A percentile compares a stretch with the other conserved stretches of the same genome.
Conservation (phyloP, 106 monocot species). For the Xerophyta viscosa region DNA sequence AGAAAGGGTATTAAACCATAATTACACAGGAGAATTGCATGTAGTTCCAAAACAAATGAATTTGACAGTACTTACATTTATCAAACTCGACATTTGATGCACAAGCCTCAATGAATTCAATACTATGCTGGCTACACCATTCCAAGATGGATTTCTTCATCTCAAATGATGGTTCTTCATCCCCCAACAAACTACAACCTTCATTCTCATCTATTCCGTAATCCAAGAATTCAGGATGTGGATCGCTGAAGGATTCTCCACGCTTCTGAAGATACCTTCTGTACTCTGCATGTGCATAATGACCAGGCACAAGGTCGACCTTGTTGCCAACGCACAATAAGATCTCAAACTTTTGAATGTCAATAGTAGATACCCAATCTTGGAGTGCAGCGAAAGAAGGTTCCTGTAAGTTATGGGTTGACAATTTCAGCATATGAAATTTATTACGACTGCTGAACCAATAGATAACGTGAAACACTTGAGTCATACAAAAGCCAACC, state of each 20-base stretch:
- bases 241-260: constrained; percentile 47
- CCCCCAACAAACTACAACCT: constrained; percentile 61
- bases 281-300: constrained; percentile 79
- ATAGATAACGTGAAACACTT: no score
- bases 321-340: constrained; percentile 95
- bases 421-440: no score
- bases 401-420: constrained; percentile 30
- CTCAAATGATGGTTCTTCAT: constrained; percentile 52
- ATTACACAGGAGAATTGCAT: no score
- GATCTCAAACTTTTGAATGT: constrained; percentile 69
- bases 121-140: constrained; percentile 80
- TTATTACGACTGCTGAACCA: no score
- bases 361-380: constrained; percentile 48
- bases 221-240: constrained; percentile 56
- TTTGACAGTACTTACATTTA: constrained; percentile 53
- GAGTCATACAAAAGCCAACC: neutral
- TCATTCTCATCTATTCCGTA: constrained; percentile 80
- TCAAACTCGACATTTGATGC: constrained; percentile 88
- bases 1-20: no score
- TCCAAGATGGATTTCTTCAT: constrained; percentile 49
- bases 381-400: constrained; percentile 65
- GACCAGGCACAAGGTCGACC: constrained; percentile 84
- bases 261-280: constrained; percentile 57
- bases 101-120: constrained; percentile 93
- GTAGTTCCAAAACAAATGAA: no score